Evolutionary conservation across 2,329 filamentous ascomycete genomes (phyloP), one percentile per base, ranked within the genome.

Genomic region (Epichloe uncinata): DNA sequence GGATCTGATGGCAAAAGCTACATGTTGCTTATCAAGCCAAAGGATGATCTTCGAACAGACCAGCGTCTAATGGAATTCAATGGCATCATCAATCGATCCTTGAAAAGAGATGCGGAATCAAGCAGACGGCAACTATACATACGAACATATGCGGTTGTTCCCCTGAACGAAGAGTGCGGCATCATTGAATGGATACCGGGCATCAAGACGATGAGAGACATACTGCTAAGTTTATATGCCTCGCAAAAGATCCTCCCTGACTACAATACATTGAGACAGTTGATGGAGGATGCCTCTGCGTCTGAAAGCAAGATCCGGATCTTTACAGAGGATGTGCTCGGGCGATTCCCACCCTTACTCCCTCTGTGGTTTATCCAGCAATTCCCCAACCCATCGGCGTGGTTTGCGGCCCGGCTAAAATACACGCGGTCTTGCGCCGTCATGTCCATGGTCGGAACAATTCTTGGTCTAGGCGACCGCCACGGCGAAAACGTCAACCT

Each of bases 1-100:
- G 93, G 91, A 0, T 91, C 87, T 0, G 89, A 99, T 66, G 93
- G 94, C 7, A 85, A 84, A 52, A 76, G 77, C 16, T 98, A 98
- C 64, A 87, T 87, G 55, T 78, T 98, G 7, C 76, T 99, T 50
- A 94, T 95, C 72, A 98, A 99, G 62, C 94, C 93, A 8, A 97
- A 97, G 65, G 93, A 98, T 63, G 94, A 99, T 64, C 77, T 99
- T 22, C 85, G 93, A 47, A 98, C 95, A 57, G 94, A 99, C 60
- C 91, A 97, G 65, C 87, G 93, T 47, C 81, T 98, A 18, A 98
- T 98, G 90, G 94, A 98, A 63, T 98, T 98, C 73, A 98, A 97
- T 64, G 82, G 85, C 43, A 93, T 97, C 79, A 97, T 98, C 71
- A 98, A 98, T 64, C 79, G 93, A 52, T 88, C 91, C 3, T 70